Conservation (phyloP, 2,329 filamentous ascomycete species). For the Bipolaris bicolor region DNA sequence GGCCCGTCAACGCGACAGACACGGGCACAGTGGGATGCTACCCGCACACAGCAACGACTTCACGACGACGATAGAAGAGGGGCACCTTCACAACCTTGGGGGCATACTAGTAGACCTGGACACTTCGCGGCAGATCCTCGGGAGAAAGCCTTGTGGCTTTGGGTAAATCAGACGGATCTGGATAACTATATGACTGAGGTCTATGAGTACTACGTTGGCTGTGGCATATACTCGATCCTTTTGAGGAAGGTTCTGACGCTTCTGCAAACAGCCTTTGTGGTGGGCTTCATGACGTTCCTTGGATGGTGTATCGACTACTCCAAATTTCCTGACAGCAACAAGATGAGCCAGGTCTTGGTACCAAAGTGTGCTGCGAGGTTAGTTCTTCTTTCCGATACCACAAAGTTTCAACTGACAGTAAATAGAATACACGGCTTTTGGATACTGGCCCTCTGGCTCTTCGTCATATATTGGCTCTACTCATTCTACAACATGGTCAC, state of each 20-base stretch:
- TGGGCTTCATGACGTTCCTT: conserved; percentile 81
- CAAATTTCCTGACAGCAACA: conserved; percentile 70
- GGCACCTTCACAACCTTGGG: conserved; percentile 31
- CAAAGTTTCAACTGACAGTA: conserved; percentile 1
- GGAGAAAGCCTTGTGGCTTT: conserved; percentile 87
- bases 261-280: conserved; percentile 81
- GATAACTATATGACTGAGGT: conserved; percentile 86
- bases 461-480: conserved; percentile 83
- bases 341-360: conserved; percentile 66
- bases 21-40: conserved; percentile 58
- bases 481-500: conserved; percentile 76
- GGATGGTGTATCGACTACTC: conserved; percentile 85
- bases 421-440: conserved; percentile 73
- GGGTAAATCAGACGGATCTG: conserved; percentile 88
- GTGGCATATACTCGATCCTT: conserved; percentile 84
- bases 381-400: conserved; percentile 4
- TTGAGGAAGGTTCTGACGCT: conserved; percentile 74
- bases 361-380: conserved; percentile 70
- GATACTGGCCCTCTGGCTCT: conserved; percentile 81
- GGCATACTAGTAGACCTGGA: conserved; percentile 28
- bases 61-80: conserved; percentile 40
- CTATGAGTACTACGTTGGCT: conserved; percentile 83
- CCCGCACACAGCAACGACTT: conserved; percentile 54
- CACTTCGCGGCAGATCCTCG: conserved; percentile 60
- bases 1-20: conserved; percentile 53